phyloP scores from a whole-genome alignment of 2,329 filamentous ascomycete species.

The Dothistroma septosporum region DNA sequence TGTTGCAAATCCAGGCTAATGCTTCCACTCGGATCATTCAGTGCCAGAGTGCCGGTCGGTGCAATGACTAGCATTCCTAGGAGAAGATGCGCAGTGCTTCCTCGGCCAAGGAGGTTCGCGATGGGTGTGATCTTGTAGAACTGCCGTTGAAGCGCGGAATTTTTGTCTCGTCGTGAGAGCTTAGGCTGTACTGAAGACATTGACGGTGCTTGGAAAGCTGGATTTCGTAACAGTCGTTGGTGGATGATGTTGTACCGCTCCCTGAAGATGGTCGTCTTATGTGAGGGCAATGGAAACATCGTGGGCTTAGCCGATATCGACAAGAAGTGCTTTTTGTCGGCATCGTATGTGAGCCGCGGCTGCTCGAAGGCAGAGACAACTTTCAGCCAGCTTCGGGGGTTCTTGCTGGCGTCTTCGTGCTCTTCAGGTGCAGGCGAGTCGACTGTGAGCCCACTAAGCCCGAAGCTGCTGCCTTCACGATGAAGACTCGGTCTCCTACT shows the following conservation, averaged over 20 bases:
- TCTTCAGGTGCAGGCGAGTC: slow-evolving; percentile 49
- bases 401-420: slow-evolving; percentile 56
- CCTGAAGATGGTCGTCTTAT: slow-evolving; percentile 81
- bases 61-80: slow-evolving; percentile 77
- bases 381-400: slow-evolving; percentile 79
- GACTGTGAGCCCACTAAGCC: slow-evolving; percentile 47
- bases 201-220: slow-evolving; percentile 81
- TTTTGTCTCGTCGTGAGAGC: slow-evolving; percentile 29
- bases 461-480: slow-evolving; percentile 60
- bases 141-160: slow-evolving; percentile 58
- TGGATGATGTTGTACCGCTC: slow-evolving; percentile 90
- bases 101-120: slow-evolving; percentile 68
- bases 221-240: slow-evolving; percentile 85
- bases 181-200: slow-evolving; percentile 52
- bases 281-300: slow-evolving; percentile 65
- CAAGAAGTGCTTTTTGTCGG: slow-evolving; percentile 85
- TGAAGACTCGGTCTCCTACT: slow-evolving; percentile 42
- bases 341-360: slow-evolving; percentile 72
- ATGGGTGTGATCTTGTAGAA: slow-evolving; percentile 88
- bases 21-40: slow-evolving; percentile 83
- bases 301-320: slow-evolving; percentile 44
- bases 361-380: slow-evolving; percentile 81
- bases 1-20: slow-evolving; percentile 79
- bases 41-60: slow-evolving; percentile 74
- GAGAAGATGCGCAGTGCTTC: slow-evolving; percentile 78